A percentile compares a stretch with the other conserved stretches of the same genome.
These are phyloP conservation scores for Daldinia bambusicola DNA, from an alignment of 495 filamentous ascomycete species.

Conservation along the genomic window DNA sequence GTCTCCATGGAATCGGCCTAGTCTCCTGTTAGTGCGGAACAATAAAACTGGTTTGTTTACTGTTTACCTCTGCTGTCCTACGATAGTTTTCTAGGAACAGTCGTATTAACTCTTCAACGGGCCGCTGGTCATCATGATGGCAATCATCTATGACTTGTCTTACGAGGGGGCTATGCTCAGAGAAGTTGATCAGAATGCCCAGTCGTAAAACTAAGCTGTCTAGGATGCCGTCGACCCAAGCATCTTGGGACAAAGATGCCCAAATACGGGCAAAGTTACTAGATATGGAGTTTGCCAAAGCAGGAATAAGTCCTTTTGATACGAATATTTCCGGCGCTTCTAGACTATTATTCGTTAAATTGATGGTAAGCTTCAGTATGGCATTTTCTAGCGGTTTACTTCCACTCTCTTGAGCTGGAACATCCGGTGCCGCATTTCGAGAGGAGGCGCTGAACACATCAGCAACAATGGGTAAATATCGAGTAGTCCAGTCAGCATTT, in stretches of 20 bases:
- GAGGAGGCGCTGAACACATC: slow-evolving; percentile 49
- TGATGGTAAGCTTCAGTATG: slow-evolving; percentile 78
- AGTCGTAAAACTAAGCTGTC: slow-evolving; percentile 82
- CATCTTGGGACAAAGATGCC: slow-evolving; percentile 51
- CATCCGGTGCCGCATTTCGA: slow-evolving; percentile 8
- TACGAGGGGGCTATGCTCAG: slow-evolving; percentile 67
- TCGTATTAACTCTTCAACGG: slow-evolving; percentile 59
- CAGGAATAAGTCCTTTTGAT: slow-evolving; percentile 63
- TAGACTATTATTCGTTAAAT: slow-evolving; percentile 85
- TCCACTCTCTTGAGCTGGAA: slow-evolving; percentile 46
- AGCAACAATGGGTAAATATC: slow-evolving; percentile 56
- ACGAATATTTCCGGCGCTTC: slow-evolving; percentile 74
- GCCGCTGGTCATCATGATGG: slow-evolving; percentile 42
- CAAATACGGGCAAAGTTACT: slow-evolving; percentile 57
- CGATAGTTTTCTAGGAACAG: slow-evolving; percentile 64
- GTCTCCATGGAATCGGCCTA: slow-evolving; percentile 88
- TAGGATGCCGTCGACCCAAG: slow-evolving; percentile 57
- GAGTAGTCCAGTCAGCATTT: slow-evolving; percentile 50
- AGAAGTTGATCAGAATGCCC: slow-evolving; percentile 89
- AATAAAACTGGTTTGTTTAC: slow-evolving; percentile 15
- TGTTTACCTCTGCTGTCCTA: slow-evolving; percentile 60
- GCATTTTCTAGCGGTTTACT: slow-evolving; percentile 52
- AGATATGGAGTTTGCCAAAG: slow-evolving; percentile 59
- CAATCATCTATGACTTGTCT: slow-evolving; percentile 46
- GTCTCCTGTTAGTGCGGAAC: slow-evolving; percentile 21